Evolutionary conservation across 2,329 filamentous ascomycete genomes (phyloP), one percentile per base, ranked within the genome.

Genomic region (Teratosphaeria nubilosa): DNA sequence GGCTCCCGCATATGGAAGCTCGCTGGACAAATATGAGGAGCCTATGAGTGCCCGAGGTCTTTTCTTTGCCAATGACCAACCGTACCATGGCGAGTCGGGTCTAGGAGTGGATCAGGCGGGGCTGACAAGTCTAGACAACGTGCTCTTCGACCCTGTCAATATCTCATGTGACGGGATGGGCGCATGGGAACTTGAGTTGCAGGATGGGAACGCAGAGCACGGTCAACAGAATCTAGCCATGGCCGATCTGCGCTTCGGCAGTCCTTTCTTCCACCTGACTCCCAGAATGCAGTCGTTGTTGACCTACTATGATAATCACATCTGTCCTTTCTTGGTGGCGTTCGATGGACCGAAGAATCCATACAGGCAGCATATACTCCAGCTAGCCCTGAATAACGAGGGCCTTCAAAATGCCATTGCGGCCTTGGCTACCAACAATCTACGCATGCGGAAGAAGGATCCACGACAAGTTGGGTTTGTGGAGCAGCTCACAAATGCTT

Each of bases 381-480:
- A 85, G 57, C 80, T 96, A 55, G 90, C 91, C 13, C 80, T 85
- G 63, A 80, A 82, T 60, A 95, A 89, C 72, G 85, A 87, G 65
- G 91, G 89, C 64, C 77, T 96, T n/a, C 90, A 92, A 70, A 90
- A 96, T 72, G 91, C 91, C 56, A 91, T 96, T 67, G 94, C 91
- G 65, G 91, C 91, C 11, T 77, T 96, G 32, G 84, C 91, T 1
- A 88, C 89, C 11, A 96, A 92, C 76, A 96, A 96, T 72, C 77
- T 96, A 65, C 86, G 91, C 61, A 95, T 95, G 84, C 88, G 88
- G 72, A 80, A 85, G 74, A 83, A 80, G 74, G 87, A 70, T 80
- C 84, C 75, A 72, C 60, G 62, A 24, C 63, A 61, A n/a, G 63
- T 66, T 6, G 70, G 69, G 22, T 70, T 72, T 50, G 65, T 69